These are phyloP conservation scores for Ophiognomonia clavigignenti-juglandacearum DNA, from an alignment of 2,329 filamentous ascomycete species.

Conservation along the genomic window DNA sequence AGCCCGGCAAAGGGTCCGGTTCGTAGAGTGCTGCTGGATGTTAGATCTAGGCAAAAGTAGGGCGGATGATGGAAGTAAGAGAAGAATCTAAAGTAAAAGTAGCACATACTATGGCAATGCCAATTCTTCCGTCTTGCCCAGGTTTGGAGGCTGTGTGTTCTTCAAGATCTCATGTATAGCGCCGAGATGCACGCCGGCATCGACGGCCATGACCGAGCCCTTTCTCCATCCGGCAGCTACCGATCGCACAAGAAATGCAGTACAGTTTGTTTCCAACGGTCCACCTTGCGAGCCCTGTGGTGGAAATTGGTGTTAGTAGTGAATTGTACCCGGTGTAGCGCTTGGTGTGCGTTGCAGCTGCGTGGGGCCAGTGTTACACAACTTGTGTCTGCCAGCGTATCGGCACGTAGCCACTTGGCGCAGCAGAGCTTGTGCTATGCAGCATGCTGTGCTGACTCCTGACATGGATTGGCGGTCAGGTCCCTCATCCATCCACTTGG, in stretches of 20 bases:
- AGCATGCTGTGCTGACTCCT: not conserved
- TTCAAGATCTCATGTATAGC: conserved; percentile 79
- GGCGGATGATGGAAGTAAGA: too few species aligned
- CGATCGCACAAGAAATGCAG: conserved; percentile 83
- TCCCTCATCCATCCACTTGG: conserved; percentile 4
- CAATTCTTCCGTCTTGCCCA: conserved; percentile 27
- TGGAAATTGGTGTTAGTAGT: conserved; percentile 24
- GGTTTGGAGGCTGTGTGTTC: conserved; percentile 35
- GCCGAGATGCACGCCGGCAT: conserved; percentile 85
- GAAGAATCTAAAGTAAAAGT: too few species aligned
- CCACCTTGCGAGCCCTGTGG: conserved; percentile 81
- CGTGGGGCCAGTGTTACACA: conserved; percentile 2
- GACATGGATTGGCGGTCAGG: not conserved
- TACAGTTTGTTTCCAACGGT: conserved; percentile 84
- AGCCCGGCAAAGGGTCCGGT: conserved; percentile 78
- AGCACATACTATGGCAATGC: conserved; percentile 48
- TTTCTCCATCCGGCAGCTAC: conserved; percentile 72
- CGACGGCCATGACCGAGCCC: conserved; percentile 83
- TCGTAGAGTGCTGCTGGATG: conserved; percentile 52
- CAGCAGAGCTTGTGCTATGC: not conserved
- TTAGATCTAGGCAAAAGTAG: too few species aligned
- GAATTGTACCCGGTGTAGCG: not conserved
- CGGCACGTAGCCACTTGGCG: not conserved
- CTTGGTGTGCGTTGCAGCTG: not conserved
- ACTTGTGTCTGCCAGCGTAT: not conserved